Conservation (phyloP, 331 rosid genomes). For the Dryas integrifolia region DNA sequence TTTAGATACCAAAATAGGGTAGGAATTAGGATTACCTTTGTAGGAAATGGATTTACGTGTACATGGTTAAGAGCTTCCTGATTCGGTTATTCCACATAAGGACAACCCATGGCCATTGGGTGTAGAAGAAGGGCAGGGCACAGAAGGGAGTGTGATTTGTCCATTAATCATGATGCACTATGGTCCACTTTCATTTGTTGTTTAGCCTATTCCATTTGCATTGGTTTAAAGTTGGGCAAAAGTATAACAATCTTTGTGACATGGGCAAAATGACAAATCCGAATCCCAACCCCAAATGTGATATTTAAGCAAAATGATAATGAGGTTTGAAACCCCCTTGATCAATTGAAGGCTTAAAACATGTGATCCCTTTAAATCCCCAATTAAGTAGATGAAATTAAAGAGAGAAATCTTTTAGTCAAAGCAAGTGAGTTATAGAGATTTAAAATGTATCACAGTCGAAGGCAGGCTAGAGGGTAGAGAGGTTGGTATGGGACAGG, state of each 20-base stretch:
- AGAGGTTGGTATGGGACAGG: no score
- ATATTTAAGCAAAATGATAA: conserved; percentile 3
- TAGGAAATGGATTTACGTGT: background rate
- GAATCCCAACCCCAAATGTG: conserved; percentile 6
- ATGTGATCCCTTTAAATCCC: background rate
- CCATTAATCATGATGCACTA: background rate
- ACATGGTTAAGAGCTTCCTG: background rate
- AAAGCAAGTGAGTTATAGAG: conserved; percentile 30
- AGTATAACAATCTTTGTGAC: conserved; percentile 1
- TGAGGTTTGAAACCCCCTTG: background rate
- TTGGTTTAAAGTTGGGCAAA: conserved; percentile 12
- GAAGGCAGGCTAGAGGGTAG: no score
- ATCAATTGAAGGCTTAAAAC: conserved; percentile 7
- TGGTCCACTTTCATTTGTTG: conserved; percentile 19
- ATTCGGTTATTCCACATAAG: background rate
- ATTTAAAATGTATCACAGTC: background rate
- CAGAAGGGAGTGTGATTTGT: no score
- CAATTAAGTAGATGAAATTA: conserved; percentile 7
- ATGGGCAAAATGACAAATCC: conserved; percentile 18
- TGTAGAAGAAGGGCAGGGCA: no score
- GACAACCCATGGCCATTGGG: background rate
- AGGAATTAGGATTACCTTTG: background rate
- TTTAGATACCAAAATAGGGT: background rate
- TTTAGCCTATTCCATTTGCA: background rate
- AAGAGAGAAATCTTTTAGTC: conserved; percentile 19